Percentiles rank a stretch among this genome's conserved stretches.
These are phyloP conservation scores for Lactuca sativa DNA, from an alignment of 129 eudicot genomes.

Conservation along the genomic window DNA sequence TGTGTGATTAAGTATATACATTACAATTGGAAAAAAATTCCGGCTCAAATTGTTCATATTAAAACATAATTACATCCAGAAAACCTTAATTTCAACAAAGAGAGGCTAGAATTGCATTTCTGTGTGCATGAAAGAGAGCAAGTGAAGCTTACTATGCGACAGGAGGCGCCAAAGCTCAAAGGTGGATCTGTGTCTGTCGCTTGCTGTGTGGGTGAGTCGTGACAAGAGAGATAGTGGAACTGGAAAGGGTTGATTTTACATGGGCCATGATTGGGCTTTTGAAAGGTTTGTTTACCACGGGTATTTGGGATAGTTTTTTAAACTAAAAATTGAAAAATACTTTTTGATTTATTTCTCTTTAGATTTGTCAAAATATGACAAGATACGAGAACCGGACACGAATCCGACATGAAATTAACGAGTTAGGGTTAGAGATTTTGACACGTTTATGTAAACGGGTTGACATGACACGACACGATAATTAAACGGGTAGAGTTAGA, in stretches of 20 bases:
- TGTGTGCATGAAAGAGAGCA: not conserved
- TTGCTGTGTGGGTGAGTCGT: conserved; percentile 9
- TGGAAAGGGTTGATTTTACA: not conserved
- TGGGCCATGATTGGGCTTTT: conserved; percentile 24
- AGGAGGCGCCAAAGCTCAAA: conserved; percentile 23
- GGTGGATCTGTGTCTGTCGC: conserved; percentile 21
- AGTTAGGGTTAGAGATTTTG: too few relatives aligned
- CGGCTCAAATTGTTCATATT: conserved; percentile 8
- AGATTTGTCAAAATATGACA: too few relatives aligned
- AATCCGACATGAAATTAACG: too few relatives aligned
- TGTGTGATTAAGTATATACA: not conserved
- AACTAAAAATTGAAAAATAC: too few relatives aligned
- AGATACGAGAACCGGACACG: too few relatives aligned
- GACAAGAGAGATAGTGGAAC: not conserved
- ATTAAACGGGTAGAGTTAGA: too few relatives aligned
- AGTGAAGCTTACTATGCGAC: conserved; percentile 32
- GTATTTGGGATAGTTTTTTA: too few relatives aligned
- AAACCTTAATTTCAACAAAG: conserved; percentile 9
- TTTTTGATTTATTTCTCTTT: too few relatives aligned
- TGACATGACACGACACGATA: too few relatives aligned
- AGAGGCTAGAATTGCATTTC: not conserved
- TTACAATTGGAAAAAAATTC: conserved; percentile 7
- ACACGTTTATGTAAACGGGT: too few relatives aligned
- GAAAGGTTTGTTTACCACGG: not conserved
- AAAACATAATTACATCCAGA: not conserved